A percentile compares a stretch with the other conserved stretches of the same genome.
Evolutionary conservation across 2,329 filamentous ascomycete species (phyloP).

Genomic region (Colletotrichum orchidophilum): DNA sequence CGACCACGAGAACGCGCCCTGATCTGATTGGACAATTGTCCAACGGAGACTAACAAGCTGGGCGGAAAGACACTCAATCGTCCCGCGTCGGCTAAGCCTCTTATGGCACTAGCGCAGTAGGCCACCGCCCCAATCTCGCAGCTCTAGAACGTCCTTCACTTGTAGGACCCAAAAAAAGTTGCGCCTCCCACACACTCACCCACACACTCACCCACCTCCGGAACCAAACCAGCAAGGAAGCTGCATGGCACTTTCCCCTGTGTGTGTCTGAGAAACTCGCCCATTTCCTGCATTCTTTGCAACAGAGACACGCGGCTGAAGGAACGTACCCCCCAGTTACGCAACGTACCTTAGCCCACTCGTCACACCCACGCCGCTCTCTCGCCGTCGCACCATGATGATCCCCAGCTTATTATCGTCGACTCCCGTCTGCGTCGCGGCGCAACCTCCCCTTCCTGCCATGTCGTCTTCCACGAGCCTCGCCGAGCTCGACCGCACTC

Average conservation of each 20-base stretch:
- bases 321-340: not conserved
- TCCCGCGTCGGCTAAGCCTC: not conserved
- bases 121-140: not conserved
- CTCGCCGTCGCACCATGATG: not conserved
- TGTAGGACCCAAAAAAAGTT: not conserved
- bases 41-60: not conserved
- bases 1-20: not conserved
- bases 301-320: not conserved
- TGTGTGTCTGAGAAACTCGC: not conserved
- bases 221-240: constrained; percentile 5
- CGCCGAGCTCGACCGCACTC: not conserved
- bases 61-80: not conserved
- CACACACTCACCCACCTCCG: not conserved
- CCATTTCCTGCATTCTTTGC: not conserved
- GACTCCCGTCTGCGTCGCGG: not conserved
- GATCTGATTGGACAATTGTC: not conserved
- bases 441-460: not conserved
- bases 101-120: not conserved
- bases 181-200: not conserved
- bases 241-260: constrained; percentile 8
- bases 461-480: not conserved
- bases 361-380: not conserved
- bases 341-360: too few relatives aligned
- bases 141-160: not conserved
- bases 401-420: not conserved